These are phyloP conservation scores for Rhizodiscina lignyota DNA, from an alignment of 495 filamentous ascomycete genomes.

Conservation along the genomic window DNA sequence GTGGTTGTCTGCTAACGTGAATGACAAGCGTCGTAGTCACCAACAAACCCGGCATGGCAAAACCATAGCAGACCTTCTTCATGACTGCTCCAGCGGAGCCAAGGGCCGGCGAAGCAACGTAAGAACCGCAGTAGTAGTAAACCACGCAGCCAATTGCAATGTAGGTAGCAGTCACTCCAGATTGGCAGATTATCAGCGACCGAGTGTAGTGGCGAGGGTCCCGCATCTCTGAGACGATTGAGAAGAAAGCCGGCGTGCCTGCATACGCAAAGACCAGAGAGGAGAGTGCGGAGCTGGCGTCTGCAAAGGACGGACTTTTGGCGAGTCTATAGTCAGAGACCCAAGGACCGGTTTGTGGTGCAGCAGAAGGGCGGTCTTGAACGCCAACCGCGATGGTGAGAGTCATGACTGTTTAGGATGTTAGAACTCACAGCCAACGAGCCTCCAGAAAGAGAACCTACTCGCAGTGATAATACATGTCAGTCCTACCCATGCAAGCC, in stretches of 20 bases:
- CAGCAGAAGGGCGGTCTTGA: constrained; percentile 21
- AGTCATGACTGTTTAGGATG: no score
- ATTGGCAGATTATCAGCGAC: constrained; percentile 18
- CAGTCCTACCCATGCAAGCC: constrained; percentile 30
- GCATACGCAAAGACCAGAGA: background rate
- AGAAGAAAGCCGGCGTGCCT: background rate
- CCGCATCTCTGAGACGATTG: constrained; percentile 14
- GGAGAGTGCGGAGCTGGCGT: background rate
- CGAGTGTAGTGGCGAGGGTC: constrained; percentile 19
- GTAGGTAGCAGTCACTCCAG: constrained; percentile 17
- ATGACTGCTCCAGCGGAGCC: constrained; percentile 19
- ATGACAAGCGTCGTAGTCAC: constrained; percentile 8
- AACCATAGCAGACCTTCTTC: constrained; percentile 21
- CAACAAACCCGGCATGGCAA: constrained; percentile 16
- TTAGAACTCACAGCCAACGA: no score
- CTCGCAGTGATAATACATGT: constrained; percentile 26
- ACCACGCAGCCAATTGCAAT: constrained; percentile 19
- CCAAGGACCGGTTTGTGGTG: constrained; percentile 11
- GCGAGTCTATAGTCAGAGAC: constrained; percentile 11
- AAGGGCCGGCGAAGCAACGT: constrained; percentile 20
- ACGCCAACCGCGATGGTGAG: no score
- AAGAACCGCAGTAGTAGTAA: constrained; percentile 21
- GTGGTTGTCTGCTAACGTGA: no score
- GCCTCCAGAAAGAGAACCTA: no score
- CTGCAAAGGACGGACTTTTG: background rate